Percentiles rank a stretch among this genome's conserved stretches.
These are phyloP conservation scores for Cytospora piceae DNA, from an alignment of 2,329 filamentous ascomycete species.

Conservation along the genomic window DNA sequence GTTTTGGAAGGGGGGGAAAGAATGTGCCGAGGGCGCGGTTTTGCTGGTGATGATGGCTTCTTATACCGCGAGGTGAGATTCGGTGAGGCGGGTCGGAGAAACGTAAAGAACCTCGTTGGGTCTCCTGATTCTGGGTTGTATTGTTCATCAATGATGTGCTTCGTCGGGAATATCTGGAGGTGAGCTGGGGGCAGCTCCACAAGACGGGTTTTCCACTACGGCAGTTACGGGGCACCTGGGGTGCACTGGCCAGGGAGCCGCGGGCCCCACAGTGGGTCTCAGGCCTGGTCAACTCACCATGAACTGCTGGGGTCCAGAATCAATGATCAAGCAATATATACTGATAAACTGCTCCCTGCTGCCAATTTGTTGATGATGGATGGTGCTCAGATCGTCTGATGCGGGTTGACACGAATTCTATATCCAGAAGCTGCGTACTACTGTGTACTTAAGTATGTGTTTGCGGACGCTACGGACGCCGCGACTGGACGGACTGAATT, in stretches of 20 bases:
- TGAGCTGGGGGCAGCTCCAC: constrained; percentile 6
- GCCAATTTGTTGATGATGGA: too few relatives aligned
- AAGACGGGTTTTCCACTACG: constrained; percentile 4
- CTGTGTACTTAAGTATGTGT: too few relatives aligned
- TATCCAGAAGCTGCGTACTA: too few relatives aligned
- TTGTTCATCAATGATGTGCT: background rate
- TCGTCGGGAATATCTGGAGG: constrained; percentile 12
- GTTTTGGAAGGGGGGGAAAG: background rate
- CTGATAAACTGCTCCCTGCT: too few relatives aligned
- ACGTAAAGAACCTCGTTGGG: constrained; percentile 4
- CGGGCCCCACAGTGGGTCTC: constrained; percentile 15
- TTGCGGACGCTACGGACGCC: too few relatives aligned
- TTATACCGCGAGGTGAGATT: constrained; percentile 6
- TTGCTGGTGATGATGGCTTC: background rate
- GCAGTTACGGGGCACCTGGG: background rate
- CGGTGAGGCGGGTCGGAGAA: background rate
- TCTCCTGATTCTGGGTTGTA: constrained; percentile 18
- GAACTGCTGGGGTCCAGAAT: too few relatives aligned
- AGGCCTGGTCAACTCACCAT: background rate
- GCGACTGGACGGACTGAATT: too few relatives aligned
- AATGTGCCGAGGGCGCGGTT: background rate
- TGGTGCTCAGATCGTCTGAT: too few relatives aligned
- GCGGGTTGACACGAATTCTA: too few relatives aligned
- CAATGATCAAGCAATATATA: too few relatives aligned
- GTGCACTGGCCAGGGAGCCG: constrained; percentile 14